Evolutionary conservation across 73 alveolate species (phyloP), one percentile per base, ranked within the genome.

Genomic region (Uronychia setigera): DNA sequence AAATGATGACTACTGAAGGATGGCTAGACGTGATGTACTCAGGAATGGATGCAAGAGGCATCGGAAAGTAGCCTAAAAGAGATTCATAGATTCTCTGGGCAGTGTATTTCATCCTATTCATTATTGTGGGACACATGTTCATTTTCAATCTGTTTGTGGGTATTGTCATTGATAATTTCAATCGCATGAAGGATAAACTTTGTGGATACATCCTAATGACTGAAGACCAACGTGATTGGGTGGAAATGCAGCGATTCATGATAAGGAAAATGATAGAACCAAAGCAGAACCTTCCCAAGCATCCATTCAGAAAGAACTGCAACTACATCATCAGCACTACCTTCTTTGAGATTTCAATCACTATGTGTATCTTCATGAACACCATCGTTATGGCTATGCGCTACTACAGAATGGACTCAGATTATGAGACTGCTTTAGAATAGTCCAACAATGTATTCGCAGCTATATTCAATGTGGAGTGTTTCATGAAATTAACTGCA

Each of bases 31-130:
- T 74, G 9, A 82, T 82, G 89, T 76, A 58, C 35, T 32, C 31
- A 25, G 94, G 90, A 1, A 58, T 88, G 26, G 94, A 88, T 77
- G 82, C 91, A 1, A 59, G 33, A 28, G 94, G 91, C 11, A 59
- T 81, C 1, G 88, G 79, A 1, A 26, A 46, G 29, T 77, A 81
- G 28, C 94, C 94, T 0, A 58, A 35, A 19, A 14, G 57, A 32
- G 57, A 82, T 28, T 26, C 31, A 19, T 25, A 88, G n/a, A 32
- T 26, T 0, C 33, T 13, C 11, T 26, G 32, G 79, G 60, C 29
- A 0, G 1, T 77, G 1, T 88, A 88, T 79, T 81, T 88, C 77
- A 26, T 88, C 5, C 31, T 83, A 14, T 88, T 79, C 75, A 59
- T 88, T 33, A 77, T 82, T 59, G 76, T 88, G 0, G 94, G 94